Base-by-base conservation (phyloP, 2,329 filamentous ascomycete genomes). In the Cytospora chrysosperma region DNA sequence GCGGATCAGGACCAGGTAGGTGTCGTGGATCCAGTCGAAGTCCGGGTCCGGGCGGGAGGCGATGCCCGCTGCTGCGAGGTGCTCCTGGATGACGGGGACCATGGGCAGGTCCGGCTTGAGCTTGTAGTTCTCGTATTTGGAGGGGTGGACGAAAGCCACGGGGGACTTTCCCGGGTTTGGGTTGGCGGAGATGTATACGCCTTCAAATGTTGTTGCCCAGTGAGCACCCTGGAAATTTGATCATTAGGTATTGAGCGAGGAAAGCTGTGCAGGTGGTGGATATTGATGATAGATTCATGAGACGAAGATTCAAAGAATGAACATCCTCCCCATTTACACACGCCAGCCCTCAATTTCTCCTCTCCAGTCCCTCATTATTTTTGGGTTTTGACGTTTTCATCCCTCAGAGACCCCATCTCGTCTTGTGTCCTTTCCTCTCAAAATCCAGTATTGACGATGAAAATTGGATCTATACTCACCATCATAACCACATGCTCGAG, bases 11-110 rank as follows among this genome's bases (percentile, higher is more conserved):
- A 90, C 83, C 3, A 90, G 80, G 70, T 86, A 90, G 0, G 85
- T 88, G 73, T 91, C 88, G 76, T 91, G 87, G 71, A 90, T 90
- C 88, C 87, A 90, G 70, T 90, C 84, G 67, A 90, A 90, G 0
- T 70, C 77, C 0, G 78, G 69, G 70, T 89, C 86, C 1, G 72
- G 75, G 4, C 73, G 70, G 1, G 80, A 84, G 37, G 84, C 77
- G 73, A 89, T 83, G 10, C 86, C 86, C 1, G 79, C 78, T 2
- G 72, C 70, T 5, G 73, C 67, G 2, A 90, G 78, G 58, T 85
- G 74, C 0, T 73, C 68, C 53, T 88, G 78, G 69, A 82, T 83
- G 10, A 76, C 75, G 21, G 81, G 72, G 0, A 79, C 81, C 12
- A 79, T 85, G 5, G 74, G 69, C 2, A 89, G 75, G 72, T 90